Conservation (phyloP, 2,329 filamentous ascomycete species). For the Phialophora tarda region DNA sequence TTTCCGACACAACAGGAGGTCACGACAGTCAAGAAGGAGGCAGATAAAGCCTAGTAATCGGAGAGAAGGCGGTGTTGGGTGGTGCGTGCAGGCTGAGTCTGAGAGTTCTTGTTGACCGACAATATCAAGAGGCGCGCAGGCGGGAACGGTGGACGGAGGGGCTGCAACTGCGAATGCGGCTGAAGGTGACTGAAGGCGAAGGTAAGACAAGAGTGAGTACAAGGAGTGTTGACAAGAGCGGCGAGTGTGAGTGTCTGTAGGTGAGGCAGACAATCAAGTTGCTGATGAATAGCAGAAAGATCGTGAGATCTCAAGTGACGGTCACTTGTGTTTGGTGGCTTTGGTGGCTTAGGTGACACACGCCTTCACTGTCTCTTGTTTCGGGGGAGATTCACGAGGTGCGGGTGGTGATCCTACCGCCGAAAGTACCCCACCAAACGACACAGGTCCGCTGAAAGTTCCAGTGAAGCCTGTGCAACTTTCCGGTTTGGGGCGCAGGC, state of each 20-base stretch:
- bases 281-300: conserved; percentile 21
- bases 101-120: conserved; percentile 16
- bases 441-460: background rate
- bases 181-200: conserved; percentile 9
- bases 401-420: conserved; percentile 12
- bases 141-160: conserved; percentile 27
- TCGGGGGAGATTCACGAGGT: conserved; percentile 17
- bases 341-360: background rate
- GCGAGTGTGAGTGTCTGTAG: conserved; percentile 7
- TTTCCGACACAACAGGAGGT: background rate
- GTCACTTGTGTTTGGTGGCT: background rate
- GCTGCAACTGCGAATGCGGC: conserved; percentile 12
- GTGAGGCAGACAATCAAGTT: conserved; percentile 1
- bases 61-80: background rate
- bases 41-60: background rate
- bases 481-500: conserved; percentile 7
- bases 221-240: conserved; percentile 18
- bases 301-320: conserved; percentile 3
- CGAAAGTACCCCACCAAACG: conserved; percentile 10
- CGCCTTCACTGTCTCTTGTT: background rate
- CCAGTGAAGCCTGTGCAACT: background rate
- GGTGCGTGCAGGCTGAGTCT: conserved; percentile 12
- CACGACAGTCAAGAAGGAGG: background rate
- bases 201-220: conserved; percentile 13
- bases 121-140: conserved; percentile 18